Percentiles rank a stretch among this genome's conserved stretches.
Evolutionary conservation across 495 filamentous ascomycete species (phyloP).

Genomic region (Podospora pseudoanserina): DNA sequence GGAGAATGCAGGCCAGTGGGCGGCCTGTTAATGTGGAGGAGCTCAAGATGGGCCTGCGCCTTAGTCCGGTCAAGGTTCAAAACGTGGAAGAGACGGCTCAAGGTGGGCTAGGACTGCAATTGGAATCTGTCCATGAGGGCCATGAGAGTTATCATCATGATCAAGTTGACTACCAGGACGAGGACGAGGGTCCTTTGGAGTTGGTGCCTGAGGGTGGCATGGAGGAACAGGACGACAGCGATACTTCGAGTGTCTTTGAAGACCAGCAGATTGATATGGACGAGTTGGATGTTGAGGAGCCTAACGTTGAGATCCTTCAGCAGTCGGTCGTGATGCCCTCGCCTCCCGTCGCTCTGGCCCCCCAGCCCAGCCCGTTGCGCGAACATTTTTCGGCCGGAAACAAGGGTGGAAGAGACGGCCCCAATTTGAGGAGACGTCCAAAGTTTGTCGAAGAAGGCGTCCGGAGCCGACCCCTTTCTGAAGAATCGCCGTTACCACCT

Average conservation of each 20-base stretch:
- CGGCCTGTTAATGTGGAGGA: conserved; percentile 80
- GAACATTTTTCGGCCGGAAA: conserved; percentile 46
- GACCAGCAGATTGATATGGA: conserved; percentile 44
- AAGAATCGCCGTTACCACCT: conserved; percentile 30
- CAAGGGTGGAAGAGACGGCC: conserved; percentile 25
- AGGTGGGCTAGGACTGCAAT: conserved; percentile 30
- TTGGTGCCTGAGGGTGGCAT: conserved; percentile 13
- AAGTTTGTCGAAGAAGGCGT: conserved; percentile 43
- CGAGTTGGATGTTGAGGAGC: conserved; percentile 47
- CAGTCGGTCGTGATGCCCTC: conserved; percentile 38
- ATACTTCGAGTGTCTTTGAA: conserved; percentile 24
- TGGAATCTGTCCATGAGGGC: conserved; percentile 40
- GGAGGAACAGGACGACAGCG: conserved; percentile 22
- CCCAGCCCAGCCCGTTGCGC: conserved; percentile 46
- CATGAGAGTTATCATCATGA: conserved; percentile 26
- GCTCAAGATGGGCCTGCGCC: conserved; percentile 67
- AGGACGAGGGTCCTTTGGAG: conserved; percentile 29
- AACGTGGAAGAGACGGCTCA: conserved; percentile 48
- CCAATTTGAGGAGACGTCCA: conserved; percentile 25
- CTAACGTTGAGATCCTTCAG: conserved; percentile 47
- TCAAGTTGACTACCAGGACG: not conserved
- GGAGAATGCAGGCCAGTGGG: conserved; percentile 72
- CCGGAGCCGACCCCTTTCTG: conserved; percentile 29
- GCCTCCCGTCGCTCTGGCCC: conserved; percentile 35
- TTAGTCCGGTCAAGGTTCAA: conserved; percentile 57